These are phyloP conservation scores for Avicennia marina DNA, from an alignment of 257 asterid genomes.

Conservation along the genomic window DNA sequence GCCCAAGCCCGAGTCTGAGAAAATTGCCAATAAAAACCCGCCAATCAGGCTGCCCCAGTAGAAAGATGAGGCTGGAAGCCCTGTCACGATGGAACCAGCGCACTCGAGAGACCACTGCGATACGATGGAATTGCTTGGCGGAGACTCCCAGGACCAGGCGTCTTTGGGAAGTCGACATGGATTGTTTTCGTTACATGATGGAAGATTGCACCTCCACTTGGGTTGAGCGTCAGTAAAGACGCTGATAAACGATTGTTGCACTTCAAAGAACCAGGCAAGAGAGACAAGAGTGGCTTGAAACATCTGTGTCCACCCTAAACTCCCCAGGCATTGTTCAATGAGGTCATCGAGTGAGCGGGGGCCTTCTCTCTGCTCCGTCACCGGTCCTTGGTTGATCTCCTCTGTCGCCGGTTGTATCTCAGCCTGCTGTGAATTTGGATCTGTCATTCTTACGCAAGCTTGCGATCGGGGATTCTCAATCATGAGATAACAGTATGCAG, in stretches of 20 bases:
- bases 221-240: constrained; percentile 36
- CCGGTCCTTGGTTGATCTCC: too few species aligned
- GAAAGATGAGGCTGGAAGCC: constrained; percentile 60
- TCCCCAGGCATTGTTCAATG: constrained; percentile 13
- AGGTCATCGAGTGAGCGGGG: constrained; percentile 19
- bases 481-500: too few species aligned
- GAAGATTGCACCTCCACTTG: constrained; percentile 37
- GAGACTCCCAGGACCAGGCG: background rate
- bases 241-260: constrained; percentile 38
- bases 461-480: too few species aligned
- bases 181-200: background rate
- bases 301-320: constrained; percentile 12
- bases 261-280: constrained; percentile 35
- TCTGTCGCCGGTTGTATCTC: too few species aligned
- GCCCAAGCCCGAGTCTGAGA: constrained; percentile 62
- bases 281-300: constrained; percentile 31
- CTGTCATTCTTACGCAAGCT: too few species aligned
- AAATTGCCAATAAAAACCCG: constrained; percentile 50
- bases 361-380: too few species aligned
- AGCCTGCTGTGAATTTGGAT: too few species aligned
- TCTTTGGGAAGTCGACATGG: background rate
- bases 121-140: constrained; percentile 27
- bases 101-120: constrained; percentile 75
- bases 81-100: constrained; percentile 43
- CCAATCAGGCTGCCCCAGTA: constrained; percentile 56